A percentile compares a stretch with the other conserved stretches of the same genome.
phyloP scores from a whole-genome alignment of 192 early-diverging fungal genomes.

The Glomus cerebriforme region DNA sequence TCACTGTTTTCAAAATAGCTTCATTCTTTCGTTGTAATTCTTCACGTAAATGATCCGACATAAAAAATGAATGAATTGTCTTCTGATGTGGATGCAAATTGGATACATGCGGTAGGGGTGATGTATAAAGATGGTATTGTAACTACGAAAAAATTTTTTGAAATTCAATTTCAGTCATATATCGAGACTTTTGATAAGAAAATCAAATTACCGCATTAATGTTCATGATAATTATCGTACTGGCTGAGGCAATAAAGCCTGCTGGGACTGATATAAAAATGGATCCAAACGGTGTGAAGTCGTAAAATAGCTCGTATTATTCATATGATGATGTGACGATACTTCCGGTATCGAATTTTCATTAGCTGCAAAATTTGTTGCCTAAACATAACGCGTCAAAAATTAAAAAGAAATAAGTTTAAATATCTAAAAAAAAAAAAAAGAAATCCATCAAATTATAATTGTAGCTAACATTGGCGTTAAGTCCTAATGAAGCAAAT shows the following conservation, averaged over 20 bases:
- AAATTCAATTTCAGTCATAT: background rate
- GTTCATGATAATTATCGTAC: slow-evolving; percentile 22
- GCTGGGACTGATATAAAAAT: slow-evolving; percentile 23
- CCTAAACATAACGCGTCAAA: background rate
- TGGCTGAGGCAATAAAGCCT: slow-evolving; percentile 16
- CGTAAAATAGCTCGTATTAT: slow-evolving; percentile 15
- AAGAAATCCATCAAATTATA: background rate
- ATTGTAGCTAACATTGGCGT: background rate
- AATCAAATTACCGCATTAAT: slow-evolving; percentile 6
- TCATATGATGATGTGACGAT: background rate
- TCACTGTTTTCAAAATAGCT: slow-evolving; percentile 49
- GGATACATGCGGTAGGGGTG: slow-evolving; percentile 67
- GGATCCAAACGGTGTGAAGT: slow-evolving; percentile 1
- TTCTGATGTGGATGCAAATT: slow-evolving; percentile 76
- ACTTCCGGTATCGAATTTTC: background rate
- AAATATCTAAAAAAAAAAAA: background rate
- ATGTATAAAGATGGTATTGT: slow-evolving; percentile 79
- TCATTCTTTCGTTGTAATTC: slow-evolving; percentile 74
- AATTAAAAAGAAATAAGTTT: background rate
- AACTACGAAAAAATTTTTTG: slow-evolving; percentile 48
- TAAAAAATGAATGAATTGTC: slow-evolving; percentile 80
- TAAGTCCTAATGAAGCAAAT: slow-evolving; percentile 33
- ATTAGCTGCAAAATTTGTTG: background rate
- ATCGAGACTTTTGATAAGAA: background rate
- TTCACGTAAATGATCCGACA: slow-evolving; percentile 82